These are phyloP conservation scores for Coffea eugenioides DNA, from an alignment of 257 asterid species.

Conservation along the genomic window DNA sequence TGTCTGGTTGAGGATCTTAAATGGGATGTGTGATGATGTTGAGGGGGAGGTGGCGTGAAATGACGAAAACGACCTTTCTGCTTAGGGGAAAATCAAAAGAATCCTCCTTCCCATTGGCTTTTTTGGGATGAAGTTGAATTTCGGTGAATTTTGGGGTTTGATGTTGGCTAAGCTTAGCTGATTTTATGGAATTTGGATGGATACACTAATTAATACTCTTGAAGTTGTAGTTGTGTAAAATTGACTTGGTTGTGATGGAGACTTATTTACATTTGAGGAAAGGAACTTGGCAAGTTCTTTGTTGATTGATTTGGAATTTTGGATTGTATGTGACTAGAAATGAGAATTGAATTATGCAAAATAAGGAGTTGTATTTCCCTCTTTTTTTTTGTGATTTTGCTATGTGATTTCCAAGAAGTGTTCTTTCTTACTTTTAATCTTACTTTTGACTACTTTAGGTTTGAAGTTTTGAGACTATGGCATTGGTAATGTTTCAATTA, in stretches of 20 bases:
- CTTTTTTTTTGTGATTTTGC: neutral
- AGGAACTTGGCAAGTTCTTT: neutral
- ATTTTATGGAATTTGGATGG: neutral
- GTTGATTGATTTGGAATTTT: neutral
- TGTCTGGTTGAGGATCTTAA: conserved; percentile 9
- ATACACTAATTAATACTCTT: neutral
- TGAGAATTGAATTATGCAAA: neutral
- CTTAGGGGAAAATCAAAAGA: neutral
- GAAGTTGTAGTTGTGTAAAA: neutral
- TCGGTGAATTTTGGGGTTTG: neutral
- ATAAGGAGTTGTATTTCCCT: neutral
- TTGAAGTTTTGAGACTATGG: neutral
- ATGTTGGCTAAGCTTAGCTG: neutral
- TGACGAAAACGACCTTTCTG: conserved; percentile 4
- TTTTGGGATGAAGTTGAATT: neutral
- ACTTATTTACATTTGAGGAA: neutral
- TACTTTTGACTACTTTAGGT: neutral
- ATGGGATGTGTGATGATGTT: neutral
- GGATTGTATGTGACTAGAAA: neutral
- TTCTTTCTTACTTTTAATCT: no score
- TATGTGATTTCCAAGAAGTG: neutral
- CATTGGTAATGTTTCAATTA: neutral
- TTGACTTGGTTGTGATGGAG: neutral
- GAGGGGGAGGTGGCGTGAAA: neutral
- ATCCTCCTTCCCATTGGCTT: no score